Conservation (phyloP, 2,329 filamentous ascomycete species). For the Clarireedia hainanense region DNA sequence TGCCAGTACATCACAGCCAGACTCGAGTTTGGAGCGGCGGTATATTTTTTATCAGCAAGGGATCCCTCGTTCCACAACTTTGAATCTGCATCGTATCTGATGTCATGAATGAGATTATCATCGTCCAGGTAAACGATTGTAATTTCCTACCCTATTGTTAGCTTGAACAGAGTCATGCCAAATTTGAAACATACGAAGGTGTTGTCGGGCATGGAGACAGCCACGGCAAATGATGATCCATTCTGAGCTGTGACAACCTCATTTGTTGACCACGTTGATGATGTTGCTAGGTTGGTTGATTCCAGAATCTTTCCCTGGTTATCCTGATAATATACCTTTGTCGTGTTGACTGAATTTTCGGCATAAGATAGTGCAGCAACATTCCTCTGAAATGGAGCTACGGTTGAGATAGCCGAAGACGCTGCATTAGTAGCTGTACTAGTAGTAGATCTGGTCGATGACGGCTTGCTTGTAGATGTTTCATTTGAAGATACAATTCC, state of each 20-base stretch:
- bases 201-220: constrained; percentile 9
- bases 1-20: constrained; percentile 14
- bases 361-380: constrained; percentile 13
- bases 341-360: constrained; percentile 5
- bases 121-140: constrained; percentile 12
- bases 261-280: constrained; percentile 8
- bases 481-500: not conserved
- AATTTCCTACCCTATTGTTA: constrained; percentile 11
- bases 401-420: not conserved
- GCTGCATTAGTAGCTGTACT: not conserved
- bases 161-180: not conserved
- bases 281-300: constrained; percentile 4
- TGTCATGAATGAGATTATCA: constrained; percentile 12
- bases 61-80: constrained; percentile 8
- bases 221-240: constrained; percentile 12
- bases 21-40: constrained; percentile 4
- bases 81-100: constrained; percentile 10
- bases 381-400: constrained; percentile 4
- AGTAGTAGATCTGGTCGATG: not conserved
- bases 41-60: constrained; percentile 9
- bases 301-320: constrained; percentile 10
- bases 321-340: constrained; percentile 15
- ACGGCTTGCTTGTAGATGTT: not conserved
- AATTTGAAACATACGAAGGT: constrained; percentile 1
- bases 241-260: constrained; percentile 6